Evolutionary conservation across 768 basidiomycete species (phyloP), one percentile per base, ranked within the genome.

Genomic region (Psilocybe cubensis): DNA sequence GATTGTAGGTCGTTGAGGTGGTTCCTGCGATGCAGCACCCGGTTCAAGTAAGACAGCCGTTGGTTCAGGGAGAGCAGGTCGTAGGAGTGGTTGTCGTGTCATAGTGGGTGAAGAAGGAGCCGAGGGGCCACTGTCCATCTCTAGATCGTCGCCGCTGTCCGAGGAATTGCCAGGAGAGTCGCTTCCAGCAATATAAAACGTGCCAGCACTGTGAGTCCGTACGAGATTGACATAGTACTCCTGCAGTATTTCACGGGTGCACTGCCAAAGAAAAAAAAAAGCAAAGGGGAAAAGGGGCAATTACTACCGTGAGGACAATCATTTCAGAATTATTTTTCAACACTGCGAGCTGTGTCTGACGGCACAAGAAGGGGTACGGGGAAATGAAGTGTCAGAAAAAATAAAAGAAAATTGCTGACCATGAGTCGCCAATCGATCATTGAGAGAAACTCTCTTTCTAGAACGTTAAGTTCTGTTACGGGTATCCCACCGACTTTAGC

Each of bases 401-500:
- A 54, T 45, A 58, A 67, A 70, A 59, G 66, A 72, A 75, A 70
- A 60, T 48, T 74, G 75, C 88, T 83, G 76, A 97, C 96, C 79
- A 87, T 93, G 70, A 99, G 79, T 65, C 88, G 83, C 96, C 97
- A 99, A 68, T 97, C 94, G 56, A 97, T 94, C 69, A 88, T 87
- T 55, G 80, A 80, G 49, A 98, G 83, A 72, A 99, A 95, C 72
- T 98, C 96, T 71, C 92, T 82, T 77, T 99, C 97, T 60, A 99
- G 85, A 66, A 92, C 79, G 76, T 98, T 96, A 72, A 98, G 85
- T 76, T 99, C 96, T 58, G 83, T 80, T 47, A 94, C 81, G 61
- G 91, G 87, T 70, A 98, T 94, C 54, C 97, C 97, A 65, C 97
- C 97, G 28, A 99, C 96, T 74, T 89, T 91, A 63, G 97, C 94